Base-by-base conservation (phyloP, 352 stramenopile genomes). In the Achlya hypogyna region DNA sequence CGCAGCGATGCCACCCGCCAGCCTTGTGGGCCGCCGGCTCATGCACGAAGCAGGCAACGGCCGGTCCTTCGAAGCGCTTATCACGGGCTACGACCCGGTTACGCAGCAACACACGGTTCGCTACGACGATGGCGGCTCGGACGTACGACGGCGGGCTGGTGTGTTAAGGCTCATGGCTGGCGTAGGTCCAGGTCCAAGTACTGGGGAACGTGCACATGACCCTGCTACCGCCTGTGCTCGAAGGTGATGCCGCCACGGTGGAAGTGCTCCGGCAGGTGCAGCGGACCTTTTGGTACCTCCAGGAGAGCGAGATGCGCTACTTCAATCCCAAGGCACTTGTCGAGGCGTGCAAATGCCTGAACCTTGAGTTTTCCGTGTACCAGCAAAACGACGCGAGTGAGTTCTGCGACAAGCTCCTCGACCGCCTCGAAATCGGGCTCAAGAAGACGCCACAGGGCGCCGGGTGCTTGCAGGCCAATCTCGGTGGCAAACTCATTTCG, bases 371-470 rank as follows among this genome's bases (percentile, higher is more conserved):
- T 68, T 94, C 85, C 10, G 94, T 99, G 8, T 99, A 98, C 76
- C 97, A 99, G 73, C 97, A 99, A 76, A 99, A 99, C 74, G 97
- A 99, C 76, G 97, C 97, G 3, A 97, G 88, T 28, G 97, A 99
- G 73, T 99, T 99, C 82, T 98, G 94, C 53, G 97, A 98, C 71
- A 99, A 99, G 70, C 78, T 99, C 12, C 81, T 99, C 35, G 97
- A 99, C 82, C 82, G 94, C n/a, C 74, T 99, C 6, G 97, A 99
- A 71, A 98, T 90, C 0, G 87, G 90, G 32, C 76, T 99, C 20
- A 98, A 98, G 73, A 85, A 73, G 14, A 96, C 87, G 5, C 83
- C 87, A 23, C 84, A 93, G 71, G 85, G 87, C 25, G 79, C 85
- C 3, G 78, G 78, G 23, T 96, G 87, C 54, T 72, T 96, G 10